Base-by-base conservation (phyloP, 257 asterid genomes). In the Verbena officinalis region DNA sequence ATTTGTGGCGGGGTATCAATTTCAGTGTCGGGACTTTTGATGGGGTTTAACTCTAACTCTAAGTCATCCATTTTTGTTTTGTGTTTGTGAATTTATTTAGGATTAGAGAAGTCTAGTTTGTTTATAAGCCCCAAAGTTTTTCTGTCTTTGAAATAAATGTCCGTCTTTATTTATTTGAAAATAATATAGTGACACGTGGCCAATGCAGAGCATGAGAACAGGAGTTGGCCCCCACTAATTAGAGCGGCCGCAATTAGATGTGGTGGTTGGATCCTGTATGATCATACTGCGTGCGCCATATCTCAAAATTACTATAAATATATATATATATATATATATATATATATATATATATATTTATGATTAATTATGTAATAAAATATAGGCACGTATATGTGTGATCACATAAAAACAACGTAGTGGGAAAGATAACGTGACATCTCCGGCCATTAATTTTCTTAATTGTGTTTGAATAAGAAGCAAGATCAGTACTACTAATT, bases 1-100 rank as follows among this genome's bases (percentile, higher is more conserved):
- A 55, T 4, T 46, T 65, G 85, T 7, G 88, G 89, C 68, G 91
- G 89, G 74, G 89, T 82, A 55, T 84, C 84, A 23, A 62, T 30
- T 46, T 80, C 84, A 36, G 84, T 45, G 21, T 72, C 83, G 4
- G 69, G 73, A 23, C 82, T 68, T 52, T 65, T 66, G 49, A 44
- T 67, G 62, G 81, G 73, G 75, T 43, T 62, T 59, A 68, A 62
- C 49, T 62, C 65, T 19, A 74, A 49, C 66, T n/a, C n/a, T n/a
- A n/a, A n/a, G n/a, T n/a, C n/a, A n/a, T 68, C 83, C 89, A 84
- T 82, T 61, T 27, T n/a, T 44, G 56, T 1, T 23, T 23, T 52
- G 39, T 8, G 4, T 15, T 43, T n/a, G n/a, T n/a, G n/a, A n/a
- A n/a, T n/a, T n/a, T n/a, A n/a, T n/a, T n/a, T n/a, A n/a, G n/a